These are phyloP conservation scores for Plectosphaerella cucumerina DNA, from an alignment of 2,329 filamentous ascomycete genomes.

Conservation along the genomic window DNA sequence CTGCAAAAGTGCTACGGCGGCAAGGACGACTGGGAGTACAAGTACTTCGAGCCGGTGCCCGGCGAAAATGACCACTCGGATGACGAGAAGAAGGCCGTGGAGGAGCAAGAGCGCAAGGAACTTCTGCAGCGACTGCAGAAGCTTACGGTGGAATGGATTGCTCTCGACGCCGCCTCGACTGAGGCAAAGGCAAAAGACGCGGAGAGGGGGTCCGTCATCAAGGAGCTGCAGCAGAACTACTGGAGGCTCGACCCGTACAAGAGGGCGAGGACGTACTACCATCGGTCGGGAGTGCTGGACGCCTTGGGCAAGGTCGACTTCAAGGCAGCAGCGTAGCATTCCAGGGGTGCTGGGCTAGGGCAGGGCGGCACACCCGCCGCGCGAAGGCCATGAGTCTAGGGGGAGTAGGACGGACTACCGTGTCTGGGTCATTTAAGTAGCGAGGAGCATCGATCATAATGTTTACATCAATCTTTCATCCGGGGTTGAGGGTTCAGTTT, in stretches of 20 bases:
- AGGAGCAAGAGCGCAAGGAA: conserved; percentile 42
- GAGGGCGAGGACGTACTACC: conserved; percentile 34
- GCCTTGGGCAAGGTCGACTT: background rate
- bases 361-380: no score
- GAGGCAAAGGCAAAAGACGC: conserved; percentile 13
- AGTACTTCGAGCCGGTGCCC: conserved; percentile 55
- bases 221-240: conserved; percentile 55
- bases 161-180: conserved; percentile 25
- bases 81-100: conserved; percentile 34
- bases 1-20: conserved; percentile 64
- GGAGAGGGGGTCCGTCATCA: conserved; percentile 43
- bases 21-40: conserved; percentile 61
- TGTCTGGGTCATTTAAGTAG: no score
- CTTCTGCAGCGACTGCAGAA: conserved; percentile 54
- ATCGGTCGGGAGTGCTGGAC: background rate
- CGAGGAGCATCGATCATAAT: no score
- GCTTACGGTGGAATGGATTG: conserved; percentile 56
- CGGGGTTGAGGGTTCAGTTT: no score
- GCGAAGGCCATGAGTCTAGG: no score
- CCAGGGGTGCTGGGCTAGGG: no score
- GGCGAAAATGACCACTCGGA: conserved; percentile 57
- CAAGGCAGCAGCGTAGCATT: background rate
- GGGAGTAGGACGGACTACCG: no score
- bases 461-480: no score
- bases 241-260: conserved; percentile 69